phyloP scores from a whole-genome alignment of 306 rosid genomes.

The Mimosa pudica region DNA sequence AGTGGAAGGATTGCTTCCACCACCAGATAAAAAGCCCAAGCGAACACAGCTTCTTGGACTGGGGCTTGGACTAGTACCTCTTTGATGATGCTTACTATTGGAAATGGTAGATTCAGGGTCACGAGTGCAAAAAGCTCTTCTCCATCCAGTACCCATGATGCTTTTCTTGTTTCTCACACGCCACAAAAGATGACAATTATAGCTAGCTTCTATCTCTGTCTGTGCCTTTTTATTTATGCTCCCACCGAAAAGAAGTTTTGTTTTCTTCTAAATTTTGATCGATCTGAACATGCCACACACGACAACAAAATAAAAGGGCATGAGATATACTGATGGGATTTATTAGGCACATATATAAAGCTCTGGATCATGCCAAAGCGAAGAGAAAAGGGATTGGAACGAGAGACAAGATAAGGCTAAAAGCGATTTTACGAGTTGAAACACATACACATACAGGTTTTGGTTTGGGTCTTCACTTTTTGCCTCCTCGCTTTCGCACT shows the following conservation, averaged over 20 bases:
- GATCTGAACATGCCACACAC: conserved; percentile 49
- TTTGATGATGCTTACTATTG: conserved; percentile 44
- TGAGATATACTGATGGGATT: conserved; percentile 28
- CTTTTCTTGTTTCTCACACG: conserved; percentile 22
- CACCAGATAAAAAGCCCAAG: conserved; percentile 66
- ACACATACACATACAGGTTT: neutral
- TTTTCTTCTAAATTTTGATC: conserved; percentile 41
- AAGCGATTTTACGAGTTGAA: conserved; percentile 28
- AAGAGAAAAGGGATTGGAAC: conserved; percentile 8
- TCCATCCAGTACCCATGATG: conserved; percentile 90
- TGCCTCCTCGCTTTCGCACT: neutral
- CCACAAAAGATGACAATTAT: neutral
- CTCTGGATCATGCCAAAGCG: conserved; percentile 48
- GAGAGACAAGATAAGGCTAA: conserved; percentile 30
- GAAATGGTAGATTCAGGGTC: conserved; percentile 59
- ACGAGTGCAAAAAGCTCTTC: conserved; percentile 90
- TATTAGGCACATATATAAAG: conserved; percentile 21
- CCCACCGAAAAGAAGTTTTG: conserved; percentile 35
- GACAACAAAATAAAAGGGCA: conserved; percentile 67
- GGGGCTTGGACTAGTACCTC: conserved; percentile 51
- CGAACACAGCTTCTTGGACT: conserved; percentile 78
- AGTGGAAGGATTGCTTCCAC: conserved; percentile 65
- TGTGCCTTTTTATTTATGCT: conserved; percentile 31
- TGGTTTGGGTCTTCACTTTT: conserved; percentile 3
- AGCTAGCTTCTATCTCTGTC: conserved; percentile 29